Base-by-base conservation (phyloP, 2,329 filamentous ascomycete genomes). In the Ophiosphaerella korrae region DNA sequence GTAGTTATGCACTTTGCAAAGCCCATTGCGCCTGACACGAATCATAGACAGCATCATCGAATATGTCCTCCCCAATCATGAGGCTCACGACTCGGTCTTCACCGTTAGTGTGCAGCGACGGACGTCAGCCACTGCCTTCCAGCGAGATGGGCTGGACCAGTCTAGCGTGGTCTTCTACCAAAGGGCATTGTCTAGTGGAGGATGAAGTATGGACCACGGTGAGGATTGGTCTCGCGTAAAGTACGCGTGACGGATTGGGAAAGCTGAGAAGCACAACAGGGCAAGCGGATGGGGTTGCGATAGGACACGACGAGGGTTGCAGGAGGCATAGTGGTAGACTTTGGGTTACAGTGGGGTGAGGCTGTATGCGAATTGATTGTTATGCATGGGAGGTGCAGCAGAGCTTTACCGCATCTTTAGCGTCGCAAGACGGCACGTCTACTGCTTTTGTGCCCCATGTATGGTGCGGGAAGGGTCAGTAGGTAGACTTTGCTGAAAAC, bases 41-140 rank as follows among this genome's bases (percentile, higher is more conserved):
- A 12, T 21, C 43, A 24, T 42, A 31, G 23, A 16, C 29, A 36
- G 32, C 31, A 45, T 36, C 41, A 12, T 18, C 13, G 24, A 44
- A 11, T 29, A 29, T 3, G 21, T 21, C 34, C 16, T 3, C 36
- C 18, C 50, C 42, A 55, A 52, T 43, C 43, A 53, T 31, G 35
- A 38, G n/a, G 32, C 16, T 42, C 16, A 51, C 18, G 38, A 34
- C 45, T 60, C 59, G 53, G 60, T 45, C 48, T 48, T 54, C 34
- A 29, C 46, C 53, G 55, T 55, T 55, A 46, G 56, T 47, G 49
- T 59, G 41, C 37, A 39, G 45, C 18, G 23, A 34, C 45, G 48
- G 42, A 58, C 64, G 66, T 65, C 64, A 66, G 64, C 66, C 66
- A 69, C 63, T 40, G 44, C 32, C 42, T 37, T 52, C 60, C 56